Base-by-base conservation (phyloP, 2,329 filamentous ascomycete genomes). In the Fusarium phyllophilum region DNA sequence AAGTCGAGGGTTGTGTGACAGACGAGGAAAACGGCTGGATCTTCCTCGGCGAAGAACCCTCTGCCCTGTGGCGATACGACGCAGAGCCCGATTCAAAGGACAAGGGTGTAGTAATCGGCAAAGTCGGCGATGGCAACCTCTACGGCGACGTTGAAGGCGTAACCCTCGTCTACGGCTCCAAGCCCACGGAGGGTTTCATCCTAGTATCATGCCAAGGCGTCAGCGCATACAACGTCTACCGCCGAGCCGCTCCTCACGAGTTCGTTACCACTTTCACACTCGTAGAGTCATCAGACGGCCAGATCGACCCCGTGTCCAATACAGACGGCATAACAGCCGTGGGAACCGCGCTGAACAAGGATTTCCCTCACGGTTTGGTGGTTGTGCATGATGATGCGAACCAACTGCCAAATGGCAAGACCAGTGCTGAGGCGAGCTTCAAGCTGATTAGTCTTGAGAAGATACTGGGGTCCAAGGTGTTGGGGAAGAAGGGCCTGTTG, bases 321-420 rank as follows among this genome's bases (percentile, higher is more conserved):
- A 89, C 87, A 1, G 87, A 89, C 62, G 87, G 87, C 0, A 79
- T 89, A 34, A 70, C 86, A 0, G 87, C 84, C 0, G 84, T 89
- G 8, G 84, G 86, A 0, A 81, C 81, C 2, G 79, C 74, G 1
- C 77, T 89, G 44, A 85, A 85, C 36, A 74, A 71, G 24, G 80
- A 81, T 29, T 86, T 85, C 58, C 83, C 83, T 0, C 74, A 78
- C 13, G 86, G 87, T 0, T 51, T 89, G 31, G 73, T 89, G 6
- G 86, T 89, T 8, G 84, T 86, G 18, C 87, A 89, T 65, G 87
- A 89, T 69, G 87, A 89, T 76, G 84, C 85, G 6, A 89, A 89
- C 64, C 83, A 88, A 78, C 76, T 87, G 13, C 79, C 83, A 0
- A 83, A 77, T 11, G 86, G 86, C 1, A 82, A 83, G 8, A 86